phyloP scores from a whole-genome alignment of 1,284 basidiomycete genomes.

The Rugosomyces carneus region DNA sequence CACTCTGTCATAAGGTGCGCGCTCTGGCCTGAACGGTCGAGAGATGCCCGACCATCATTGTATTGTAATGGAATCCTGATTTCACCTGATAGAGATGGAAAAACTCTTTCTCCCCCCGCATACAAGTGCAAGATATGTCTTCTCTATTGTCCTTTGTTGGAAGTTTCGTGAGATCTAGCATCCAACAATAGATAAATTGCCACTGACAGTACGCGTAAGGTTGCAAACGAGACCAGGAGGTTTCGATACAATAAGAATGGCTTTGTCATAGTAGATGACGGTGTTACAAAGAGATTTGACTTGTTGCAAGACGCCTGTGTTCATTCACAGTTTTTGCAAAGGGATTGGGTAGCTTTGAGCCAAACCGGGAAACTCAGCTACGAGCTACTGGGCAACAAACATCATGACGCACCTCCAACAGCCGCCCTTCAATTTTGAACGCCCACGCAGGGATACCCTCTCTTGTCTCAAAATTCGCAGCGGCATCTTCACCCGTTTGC shows the following conservation, averaged over 20 bases:
- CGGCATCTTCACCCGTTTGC: slow-evolving; percentile 53
- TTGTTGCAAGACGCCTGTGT: too few species aligned
- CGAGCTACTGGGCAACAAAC: background rate
- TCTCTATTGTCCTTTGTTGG: slow-evolving; percentile 37
- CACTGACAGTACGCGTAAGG: slow-evolving; percentile 17
- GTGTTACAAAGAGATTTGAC: too few species aligned
- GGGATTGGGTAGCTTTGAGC: too few species aligned
- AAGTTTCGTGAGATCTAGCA: slow-evolving; percentile 50
- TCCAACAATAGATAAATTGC: background rate
- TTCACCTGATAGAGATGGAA: slow-evolving; percentile 31
- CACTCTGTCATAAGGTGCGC: slow-evolving; percentile 49
- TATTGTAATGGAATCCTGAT: slow-evolving; percentile 40
- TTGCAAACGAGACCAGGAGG: slow-evolving; percentile 56
- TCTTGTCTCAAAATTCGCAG: slow-evolving; percentile 51
- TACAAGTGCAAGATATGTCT: slow-evolving; percentile 65
- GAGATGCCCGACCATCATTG: slow-evolving; percentile 38
- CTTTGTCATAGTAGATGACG: slow-evolving; percentile 48
- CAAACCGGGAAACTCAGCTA: background rate
- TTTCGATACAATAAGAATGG: slow-evolving; percentile 55
- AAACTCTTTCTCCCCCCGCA: slow-evolving; percentile 47
- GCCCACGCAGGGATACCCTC: slow-evolving; percentile 89
- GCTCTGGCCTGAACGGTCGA: slow-evolving; percentile 26
- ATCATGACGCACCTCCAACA: slow-evolving; percentile 60
- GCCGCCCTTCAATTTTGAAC: slow-evolving; percentile 82
- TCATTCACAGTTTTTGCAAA: too few species aligned